Evolutionary conservation across 805 yeast genomes (phyloP).

Genomic region (Candida ascalaphidarum): DNA sequence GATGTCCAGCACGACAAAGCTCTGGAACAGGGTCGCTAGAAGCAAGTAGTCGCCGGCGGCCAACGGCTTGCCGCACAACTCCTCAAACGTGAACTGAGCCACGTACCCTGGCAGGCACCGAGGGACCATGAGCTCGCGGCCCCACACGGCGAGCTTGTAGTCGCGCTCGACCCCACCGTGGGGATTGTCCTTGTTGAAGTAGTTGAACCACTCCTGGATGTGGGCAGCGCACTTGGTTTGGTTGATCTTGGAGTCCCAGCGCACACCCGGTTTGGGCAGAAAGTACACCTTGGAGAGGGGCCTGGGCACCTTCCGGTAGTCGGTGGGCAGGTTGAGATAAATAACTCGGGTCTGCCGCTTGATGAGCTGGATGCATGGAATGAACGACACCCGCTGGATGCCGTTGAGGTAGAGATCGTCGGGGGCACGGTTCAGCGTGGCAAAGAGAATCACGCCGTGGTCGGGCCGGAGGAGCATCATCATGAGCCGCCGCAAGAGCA

Average conservation of each 20-base stretch:
- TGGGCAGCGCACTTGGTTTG: slow-evolving; percentile 49
- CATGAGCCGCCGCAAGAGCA: slow-evolving; percentile 76
- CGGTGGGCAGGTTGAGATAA: slow-evolving; percentile 83
- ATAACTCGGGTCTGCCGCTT: slow-evolving; percentile 70
- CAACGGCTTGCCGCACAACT: slow-evolving; percentile 78
- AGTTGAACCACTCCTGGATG: slow-evolving; percentile 67
- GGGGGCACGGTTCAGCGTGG: slow-evolving; percentile 93
- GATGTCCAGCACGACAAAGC: slow-evolving; percentile 86
- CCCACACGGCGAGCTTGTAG: slow-evolving; percentile 64
- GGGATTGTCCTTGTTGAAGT: slow-evolving; percentile 58
- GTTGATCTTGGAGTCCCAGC: slow-evolving; percentile 44
- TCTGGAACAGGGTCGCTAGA: slow-evolving; percentile 64
- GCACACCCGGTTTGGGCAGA: slow-evolving; percentile 57
- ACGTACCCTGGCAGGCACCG: slow-evolving; percentile 67
- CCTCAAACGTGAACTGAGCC: slow-evolving; percentile 82
- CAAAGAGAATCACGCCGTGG: slow-evolving; percentile 81
- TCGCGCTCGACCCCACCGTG: slow-evolving; percentile 8
- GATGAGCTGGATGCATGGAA: slow-evolving; percentile 83
- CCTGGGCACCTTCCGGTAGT: slow-evolving; percentile 81
- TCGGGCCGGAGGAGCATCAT: slow-evolving; percentile 58
- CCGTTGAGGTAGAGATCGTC: slow-evolving; percentile 91
- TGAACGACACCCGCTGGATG: slow-evolving; percentile 81
- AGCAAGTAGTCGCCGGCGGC: slow-evolving; percentile 94
- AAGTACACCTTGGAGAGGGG: slow-evolving; percentile 77
- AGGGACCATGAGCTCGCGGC: slow-evolving; percentile 73